Evolutionary conservation across 169 alveolate genomes (phyloP).

Genomic region (Plasmodium inui): DNA sequence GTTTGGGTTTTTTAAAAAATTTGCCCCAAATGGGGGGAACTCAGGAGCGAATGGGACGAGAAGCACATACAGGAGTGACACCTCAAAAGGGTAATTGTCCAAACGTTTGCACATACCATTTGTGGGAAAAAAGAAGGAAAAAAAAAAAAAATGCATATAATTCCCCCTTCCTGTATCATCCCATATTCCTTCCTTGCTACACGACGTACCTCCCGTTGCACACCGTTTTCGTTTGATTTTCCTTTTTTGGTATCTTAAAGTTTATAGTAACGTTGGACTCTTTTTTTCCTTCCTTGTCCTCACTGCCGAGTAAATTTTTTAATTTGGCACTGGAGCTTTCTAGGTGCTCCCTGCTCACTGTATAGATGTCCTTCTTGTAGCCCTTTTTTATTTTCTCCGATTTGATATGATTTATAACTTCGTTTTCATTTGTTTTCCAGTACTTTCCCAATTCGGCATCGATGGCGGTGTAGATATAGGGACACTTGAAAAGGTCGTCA

Average conservation of each 20-base stretch:
- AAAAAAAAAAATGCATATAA: neutral
- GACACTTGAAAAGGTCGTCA: conserved; percentile 39
- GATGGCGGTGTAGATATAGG: conserved; percentile 58
- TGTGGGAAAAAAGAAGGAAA: neutral
- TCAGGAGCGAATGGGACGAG: neutral
- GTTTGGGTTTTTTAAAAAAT: too few species aligned
- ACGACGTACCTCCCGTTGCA: conserved; percentile 72
- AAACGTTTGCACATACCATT: neutral
- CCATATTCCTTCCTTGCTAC: neutral
- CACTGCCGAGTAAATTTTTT: conserved; percentile 13
- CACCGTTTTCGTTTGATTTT: conserved; percentile 31
- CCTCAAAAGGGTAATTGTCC: neutral
- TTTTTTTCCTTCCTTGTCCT: neutral
- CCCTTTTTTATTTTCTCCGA: conserved; percentile 65
- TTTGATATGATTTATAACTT: conserved; percentile 24
- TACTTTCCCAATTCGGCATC: conserved; percentile 70
- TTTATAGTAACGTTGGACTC: neutral
- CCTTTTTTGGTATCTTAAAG: conserved; percentile 49
- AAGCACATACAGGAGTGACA: neutral
- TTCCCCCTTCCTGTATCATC: neutral
- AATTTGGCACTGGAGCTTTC: conserved; percentile 46
- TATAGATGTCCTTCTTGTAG: conserved; percentile 50
- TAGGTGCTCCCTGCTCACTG: conserved; percentile 47
- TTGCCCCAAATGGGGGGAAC: neutral
- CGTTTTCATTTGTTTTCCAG: conserved; percentile 72